These are phyloP conservation scores for Lactarius hatsudake DNA, from an alignment of 768 basidiomycete genomes.

Conservation along the genomic window DNA sequence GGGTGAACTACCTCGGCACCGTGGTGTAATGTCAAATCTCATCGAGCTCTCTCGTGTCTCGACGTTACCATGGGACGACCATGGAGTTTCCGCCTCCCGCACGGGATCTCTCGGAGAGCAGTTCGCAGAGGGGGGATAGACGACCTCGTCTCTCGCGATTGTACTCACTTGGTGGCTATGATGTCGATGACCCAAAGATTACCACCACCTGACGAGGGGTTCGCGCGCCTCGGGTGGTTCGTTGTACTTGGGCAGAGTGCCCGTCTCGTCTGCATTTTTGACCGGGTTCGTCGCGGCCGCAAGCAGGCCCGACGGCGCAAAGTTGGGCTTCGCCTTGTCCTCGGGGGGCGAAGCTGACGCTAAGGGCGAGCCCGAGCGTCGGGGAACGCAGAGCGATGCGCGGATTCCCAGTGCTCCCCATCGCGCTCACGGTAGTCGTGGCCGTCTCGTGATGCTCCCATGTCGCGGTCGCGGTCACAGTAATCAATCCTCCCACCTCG, in stretches of 20 bases:
- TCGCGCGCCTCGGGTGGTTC: constrained; percentile 98
- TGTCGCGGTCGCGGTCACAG: constrained; percentile 37
- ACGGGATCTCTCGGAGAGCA: constrained; percentile 3
- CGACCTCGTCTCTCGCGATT: not conserved
- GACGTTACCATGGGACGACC: not conserved
- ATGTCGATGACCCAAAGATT: constrained; percentile 67
- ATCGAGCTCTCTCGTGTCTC: constrained; percentile 7
- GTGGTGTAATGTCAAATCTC: constrained; percentile 20
- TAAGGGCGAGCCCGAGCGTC: constrained; percentile 34
- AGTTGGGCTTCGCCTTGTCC: constrained; percentile 85
- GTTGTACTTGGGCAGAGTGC: constrained; percentile 90
- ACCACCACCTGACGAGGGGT: constrained; percentile 80
- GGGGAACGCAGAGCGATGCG: constrained; percentile 62
- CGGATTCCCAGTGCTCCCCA: constrained; percentile 35
- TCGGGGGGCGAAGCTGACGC: constrained; percentile 47
- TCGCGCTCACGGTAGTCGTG: constrained; percentile 40
- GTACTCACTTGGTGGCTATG: constrained; percentile 33
- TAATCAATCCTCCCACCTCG: constrained; percentile 46
- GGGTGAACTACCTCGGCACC: not conserved
- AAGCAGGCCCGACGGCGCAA: constrained; percentile 83
- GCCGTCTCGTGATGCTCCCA: constrained; percentile 43
- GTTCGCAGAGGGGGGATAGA: not conserved
- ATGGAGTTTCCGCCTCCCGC: not conserved
- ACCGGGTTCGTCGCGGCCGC: constrained; percentile 97
- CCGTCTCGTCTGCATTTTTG: constrained; percentile 65